Evolutionary conservation across 2,329 filamentous ascomycete species (phyloP), one percentile per base, ranked within the genome.

Genomic region (Phialophora tarda): DNA sequence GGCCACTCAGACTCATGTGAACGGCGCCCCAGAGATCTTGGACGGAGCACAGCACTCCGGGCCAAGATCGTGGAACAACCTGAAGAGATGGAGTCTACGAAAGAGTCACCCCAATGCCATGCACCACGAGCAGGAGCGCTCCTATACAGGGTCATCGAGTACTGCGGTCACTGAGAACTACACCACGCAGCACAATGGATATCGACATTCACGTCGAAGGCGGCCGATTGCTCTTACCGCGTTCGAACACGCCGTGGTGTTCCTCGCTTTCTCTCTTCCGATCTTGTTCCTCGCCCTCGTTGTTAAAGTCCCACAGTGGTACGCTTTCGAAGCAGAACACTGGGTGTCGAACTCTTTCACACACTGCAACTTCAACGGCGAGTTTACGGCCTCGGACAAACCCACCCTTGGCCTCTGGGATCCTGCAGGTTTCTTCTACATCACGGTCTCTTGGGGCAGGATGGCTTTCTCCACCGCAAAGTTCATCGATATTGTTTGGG

Each of bases 401-500:
- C 67, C 67, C 23, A 62, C 64, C 8, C 38, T 62, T 1, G 66
- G 64, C 50, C 21, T 66, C 26, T 69, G 71, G 71, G 65, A 65
- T 32, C 44, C 21, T 17, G 51, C 58, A 1, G 69, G 69, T 1
- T 59, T 71, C 38, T 69, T 71, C 62, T 62, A 69, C 51, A 71
- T 71, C 41, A 67, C 63, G 8, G 61, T 68, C 34, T 56, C 67
- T 0, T 70, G 69, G 66, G 69, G 69, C 11, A 57, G 32, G 28
- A 63, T 70, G 63, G 59, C 72, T 0, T 79, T 79, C 59, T 69
- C 74, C 17, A 72, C 73, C 5, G 77, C 72, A 8, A 79, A 79
- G 54, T 69, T 74, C 2, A 74, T 79, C 28, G 77, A 79, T 58
- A 71, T 77, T 6, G 63, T 72, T 1, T 79, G 77, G 77, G 77